Evolutionary conservation across 179 eudicot species (phyloP).

Genomic region (Corrigiola litoralis): DNA sequence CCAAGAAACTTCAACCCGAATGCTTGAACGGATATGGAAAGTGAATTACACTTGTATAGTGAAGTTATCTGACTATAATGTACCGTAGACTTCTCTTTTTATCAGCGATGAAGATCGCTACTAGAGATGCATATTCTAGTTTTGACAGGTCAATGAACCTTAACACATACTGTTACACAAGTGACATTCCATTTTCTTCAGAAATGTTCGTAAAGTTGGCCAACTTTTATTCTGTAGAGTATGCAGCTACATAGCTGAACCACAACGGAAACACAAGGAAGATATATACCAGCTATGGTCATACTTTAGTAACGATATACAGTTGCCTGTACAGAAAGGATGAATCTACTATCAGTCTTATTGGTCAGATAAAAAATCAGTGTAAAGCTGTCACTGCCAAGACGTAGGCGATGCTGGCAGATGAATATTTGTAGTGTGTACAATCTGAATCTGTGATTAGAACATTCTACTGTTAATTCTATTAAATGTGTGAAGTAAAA

Average conservation of each 20-base stretch:
- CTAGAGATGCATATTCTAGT: too few relatives aligned
- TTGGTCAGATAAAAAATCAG: slow-evolving; percentile 4
- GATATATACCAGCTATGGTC: neutral
- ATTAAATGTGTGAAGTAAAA: neutral
- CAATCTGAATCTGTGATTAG: neutral
- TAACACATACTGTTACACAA: too few relatives aligned
- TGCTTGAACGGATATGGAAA: too few relatives aligned
- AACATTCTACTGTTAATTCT: slow-evolving; percentile 1
- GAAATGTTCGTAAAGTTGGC: neutral
- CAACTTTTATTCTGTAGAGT: neutral
- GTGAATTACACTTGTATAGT: too few relatives aligned
- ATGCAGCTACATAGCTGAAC: neutral
- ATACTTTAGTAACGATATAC: neutral
- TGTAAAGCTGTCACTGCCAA: slow-evolving; percentile 13
- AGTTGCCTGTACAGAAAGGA: slow-evolving; percentile 9
- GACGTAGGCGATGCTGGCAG: slow-evolving; percentile 14
- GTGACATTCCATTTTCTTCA: too few relatives aligned
- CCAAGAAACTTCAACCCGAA: too few relatives aligned
- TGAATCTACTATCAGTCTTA: neutral
- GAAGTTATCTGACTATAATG: too few relatives aligned
- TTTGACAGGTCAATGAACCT: too few relatives aligned
- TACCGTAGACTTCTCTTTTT: too few relatives aligned
- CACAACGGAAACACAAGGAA: neutral
- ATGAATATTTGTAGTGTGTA: slow-evolving; percentile 17
- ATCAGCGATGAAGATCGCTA: too few relatives aligned